Percentiles rank a stretch among this genome's conserved stretches.
phyloP scores from a whole-genome alignment of 208 protist genomes.

The Acanthamoeba sp. region DNA sequence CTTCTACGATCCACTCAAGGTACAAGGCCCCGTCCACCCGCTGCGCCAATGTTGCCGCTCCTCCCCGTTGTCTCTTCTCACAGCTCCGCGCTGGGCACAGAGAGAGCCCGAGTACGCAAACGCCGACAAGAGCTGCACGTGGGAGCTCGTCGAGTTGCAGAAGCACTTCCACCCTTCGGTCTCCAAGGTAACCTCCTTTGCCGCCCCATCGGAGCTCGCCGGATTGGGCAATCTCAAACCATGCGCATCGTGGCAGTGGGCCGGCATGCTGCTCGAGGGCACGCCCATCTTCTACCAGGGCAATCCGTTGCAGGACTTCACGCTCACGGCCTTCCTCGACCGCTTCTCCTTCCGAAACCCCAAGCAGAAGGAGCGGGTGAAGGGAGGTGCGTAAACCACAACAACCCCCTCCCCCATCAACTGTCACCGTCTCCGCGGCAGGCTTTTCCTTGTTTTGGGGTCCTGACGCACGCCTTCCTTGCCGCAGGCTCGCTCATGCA shows the following conservation, averaged over 20 bases:
- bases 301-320: constrained; percentile 81
- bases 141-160: constrained; percentile 78
- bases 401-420: not conserved
- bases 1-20: constrained; percentile 42
- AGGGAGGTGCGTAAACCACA: not conserved
- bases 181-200: not conserved
- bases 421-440: not conserved
- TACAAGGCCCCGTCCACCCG: not conserved
- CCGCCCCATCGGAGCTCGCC: too few relatives aligned
- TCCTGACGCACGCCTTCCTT: not conserved
- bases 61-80: not conserved
- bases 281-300: constrained; percentile 76
- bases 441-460: too few relatives aligned
- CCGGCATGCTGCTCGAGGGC: constrained; percentile 14
- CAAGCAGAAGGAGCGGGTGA: not conserved
- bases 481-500: constrained; percentile 70
- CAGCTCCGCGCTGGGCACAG: not conserved
- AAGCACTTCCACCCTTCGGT: constrained; percentile 86
- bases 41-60: not conserved
- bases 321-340: constrained; percentile 78
- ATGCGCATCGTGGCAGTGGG: too few relatives aligned
- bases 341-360: constrained; percentile 80
- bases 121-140: constrained; percentile 75
- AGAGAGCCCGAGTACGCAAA: constrained; percentile 78
- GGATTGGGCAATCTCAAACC: too few relatives aligned